Conservation (phyloP, 257 asterid genomes). For the Solanum peruvianum region DNA sequence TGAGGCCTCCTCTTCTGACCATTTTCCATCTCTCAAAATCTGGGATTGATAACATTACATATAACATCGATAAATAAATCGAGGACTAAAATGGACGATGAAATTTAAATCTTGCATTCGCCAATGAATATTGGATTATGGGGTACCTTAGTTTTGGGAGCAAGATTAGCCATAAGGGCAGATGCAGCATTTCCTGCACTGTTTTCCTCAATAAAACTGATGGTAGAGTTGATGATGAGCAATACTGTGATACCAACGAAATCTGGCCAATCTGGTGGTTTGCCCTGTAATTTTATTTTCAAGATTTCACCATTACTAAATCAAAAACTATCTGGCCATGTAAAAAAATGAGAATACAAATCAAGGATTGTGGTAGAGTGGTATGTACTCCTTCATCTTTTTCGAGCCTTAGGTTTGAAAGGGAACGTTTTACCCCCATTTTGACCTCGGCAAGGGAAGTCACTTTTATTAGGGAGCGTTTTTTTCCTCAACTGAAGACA, state of each 20-base stretch:
- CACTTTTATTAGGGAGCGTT: neutral
- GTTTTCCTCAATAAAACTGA: slow-evolving; percentile 74
- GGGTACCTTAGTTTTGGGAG: slow-evolving; percentile 77
- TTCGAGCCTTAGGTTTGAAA: neutral
- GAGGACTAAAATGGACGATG: neutral
- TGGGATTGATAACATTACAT: neutral
- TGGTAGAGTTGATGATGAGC: slow-evolving; percentile 79
- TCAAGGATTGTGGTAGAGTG: neutral
- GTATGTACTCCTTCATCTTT: neutral
- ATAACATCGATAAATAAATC: neutral
- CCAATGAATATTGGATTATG: neutral
- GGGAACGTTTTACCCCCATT: neutral
- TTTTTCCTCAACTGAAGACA: neutral
- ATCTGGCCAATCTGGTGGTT: slow-evolving; percentile 78
- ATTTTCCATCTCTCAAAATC: slow-evolving; percentile 83
- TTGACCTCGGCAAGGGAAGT: neutral
- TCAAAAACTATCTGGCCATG: neutral
- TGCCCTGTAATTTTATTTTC: slow-evolving; percentile 28
- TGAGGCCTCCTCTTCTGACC: slow-evolving; percentile 74
- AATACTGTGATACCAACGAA: slow-evolving; percentile 50
- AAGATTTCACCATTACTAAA: neutral
- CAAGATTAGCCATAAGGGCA: slow-evolving; percentile 90
- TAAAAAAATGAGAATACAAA: neutral
- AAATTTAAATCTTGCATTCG: too few species aligned
- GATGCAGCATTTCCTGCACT: slow-evolving; percentile 93